Evolutionary conservation across 2,329 filamentous ascomycete genomes (phyloP).

Genomic region (Claviceps purpurea): DNA sequence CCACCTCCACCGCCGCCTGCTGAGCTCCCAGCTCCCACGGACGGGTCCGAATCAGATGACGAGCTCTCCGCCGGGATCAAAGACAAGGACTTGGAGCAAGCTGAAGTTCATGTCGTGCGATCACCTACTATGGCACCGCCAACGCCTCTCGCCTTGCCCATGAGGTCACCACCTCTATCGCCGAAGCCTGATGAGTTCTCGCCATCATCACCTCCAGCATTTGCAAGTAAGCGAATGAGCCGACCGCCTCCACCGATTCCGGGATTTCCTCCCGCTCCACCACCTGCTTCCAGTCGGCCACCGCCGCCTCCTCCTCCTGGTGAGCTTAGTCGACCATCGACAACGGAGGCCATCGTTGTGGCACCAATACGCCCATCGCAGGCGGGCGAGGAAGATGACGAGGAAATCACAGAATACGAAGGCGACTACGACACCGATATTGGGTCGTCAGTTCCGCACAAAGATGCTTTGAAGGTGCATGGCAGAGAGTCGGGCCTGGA

Average conservation of each 20-base stretch:
- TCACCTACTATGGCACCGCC: constrained; percentile 32
- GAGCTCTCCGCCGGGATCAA: constrained; percentile 52
- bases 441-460: constrained; percentile 82
- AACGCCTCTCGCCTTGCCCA: constrained; percentile 12
- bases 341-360: constrained; percentile 36
- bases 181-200: constrained; percentile 26
- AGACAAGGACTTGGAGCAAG: constrained; percentile 24
- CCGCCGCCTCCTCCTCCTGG: constrained; percentile 43
- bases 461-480: constrained; percentile 80
- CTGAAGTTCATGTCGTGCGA: constrained; percentile 18
- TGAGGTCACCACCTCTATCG: constrained; percentile 22
- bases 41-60: constrained; percentile 80
- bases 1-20: constrained; percentile 39
- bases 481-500: constrained; percentile 65
- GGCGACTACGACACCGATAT: constrained; percentile 98
- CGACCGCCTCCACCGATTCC: constrained; percentile 49
- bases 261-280: constrained; percentile 30
- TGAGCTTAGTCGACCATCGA: constrained; percentile 42
- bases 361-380: constrained; percentile 28
- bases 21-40: constrained; percentile 49
- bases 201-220: constrained; percentile 28
- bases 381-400: constrained; percentile 51
- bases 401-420: constrained; percentile 86
- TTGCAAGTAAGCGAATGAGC: constrained; percentile 39
- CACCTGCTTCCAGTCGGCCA: constrained; percentile 42